Evolutionary conservation across 2,329 filamentous ascomycete genomes (phyloP).

Genomic region (Chaetoscypha palmicola): DNA sequence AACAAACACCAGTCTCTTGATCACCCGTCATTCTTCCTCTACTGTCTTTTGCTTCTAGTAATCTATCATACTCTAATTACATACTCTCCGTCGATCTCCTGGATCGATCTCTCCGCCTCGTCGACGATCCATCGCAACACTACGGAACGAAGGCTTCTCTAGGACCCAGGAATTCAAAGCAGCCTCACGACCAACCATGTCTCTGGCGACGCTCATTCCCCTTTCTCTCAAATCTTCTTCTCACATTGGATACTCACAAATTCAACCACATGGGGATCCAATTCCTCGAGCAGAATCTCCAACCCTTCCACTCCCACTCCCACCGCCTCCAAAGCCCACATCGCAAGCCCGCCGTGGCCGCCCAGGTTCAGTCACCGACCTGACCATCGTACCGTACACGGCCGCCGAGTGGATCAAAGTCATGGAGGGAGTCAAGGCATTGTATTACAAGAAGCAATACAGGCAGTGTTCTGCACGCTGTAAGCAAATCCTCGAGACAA

Average conservation of each 20-base stretch:
- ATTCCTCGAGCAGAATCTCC: conserved; percentile 7
- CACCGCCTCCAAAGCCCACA: conserved; percentile 1
- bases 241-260: conserved; percentile 5
- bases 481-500: conserved; percentile 24
- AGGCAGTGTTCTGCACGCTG: conserved; percentile 27
- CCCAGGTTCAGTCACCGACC: conserved; percentile 16
- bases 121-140: not conserved
- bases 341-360: conserved; percentile 7
- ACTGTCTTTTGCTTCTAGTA: too few relatives aligned
- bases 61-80: too few relatives aligned
- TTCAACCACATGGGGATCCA: conserved; percentile 2
- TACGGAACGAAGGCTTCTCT: not conserved
- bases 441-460: conserved; percentile 26
- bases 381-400: conserved; percentile 23
- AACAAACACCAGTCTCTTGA: too few relatives aligned
- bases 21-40: too few relatives aligned
- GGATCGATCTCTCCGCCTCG: not conserved
- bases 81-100: not conserved
- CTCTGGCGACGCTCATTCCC: conserved; percentile 13
- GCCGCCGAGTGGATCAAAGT: conserved; percentile 24
- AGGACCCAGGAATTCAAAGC: not conserved
- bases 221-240: conserved; percentile 12
- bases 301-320: conserved; percentile 7
- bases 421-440: conserved; percentile 27
- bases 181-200: not conserved